Conservation (phyloP, 805 yeast genomes). For the Teunomyces funiuensis region DNA sequence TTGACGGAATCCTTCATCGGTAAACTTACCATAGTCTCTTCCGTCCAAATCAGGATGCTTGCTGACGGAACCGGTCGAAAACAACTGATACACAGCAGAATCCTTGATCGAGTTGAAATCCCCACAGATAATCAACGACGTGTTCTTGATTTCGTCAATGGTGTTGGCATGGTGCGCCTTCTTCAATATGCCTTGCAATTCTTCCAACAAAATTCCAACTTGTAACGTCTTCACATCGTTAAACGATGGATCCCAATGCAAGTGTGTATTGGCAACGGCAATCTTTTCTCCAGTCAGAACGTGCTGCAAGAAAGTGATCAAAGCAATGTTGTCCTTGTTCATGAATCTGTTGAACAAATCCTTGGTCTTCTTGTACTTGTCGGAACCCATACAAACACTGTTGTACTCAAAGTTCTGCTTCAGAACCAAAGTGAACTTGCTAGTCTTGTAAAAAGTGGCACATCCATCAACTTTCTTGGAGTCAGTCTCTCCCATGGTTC, state of each 20-base stretch:
- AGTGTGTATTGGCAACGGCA: slow-evolving; percentile 84
- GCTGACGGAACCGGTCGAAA: slow-evolving; percentile 77
- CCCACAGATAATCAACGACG: slow-evolving; percentile 87
- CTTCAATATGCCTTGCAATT: slow-evolving; percentile 66
- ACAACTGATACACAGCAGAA: slow-evolving; percentile 89
- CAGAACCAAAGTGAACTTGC: slow-evolving; percentile 68
- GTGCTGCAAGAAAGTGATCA: slow-evolving; percentile 74
- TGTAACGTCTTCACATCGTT: slow-evolving; percentile 96
- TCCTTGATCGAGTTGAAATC: slow-evolving; percentile 88
- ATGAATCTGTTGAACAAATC: slow-evolving; percentile 94
- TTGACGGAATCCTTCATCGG: slow-evolving; percentile 85
- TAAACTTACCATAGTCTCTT: slow-evolving; percentile 86
- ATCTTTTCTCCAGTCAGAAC: slow-evolving; percentile 67
- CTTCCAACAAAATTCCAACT: slow-evolving; percentile 88
- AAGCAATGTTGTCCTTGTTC: slow-evolving; percentile 92
- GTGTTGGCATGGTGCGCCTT: slow-evolving; percentile 45
- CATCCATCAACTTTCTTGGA: slow-evolving; percentile 96
- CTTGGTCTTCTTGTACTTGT: slow-evolving; percentile 86
- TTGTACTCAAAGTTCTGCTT: slow-evolving; percentile 81
- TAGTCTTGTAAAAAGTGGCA: slow-evolving; percentile 81
- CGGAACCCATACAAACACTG: slow-evolving; percentile 73
- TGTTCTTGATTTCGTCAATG: slow-evolving; percentile 53
- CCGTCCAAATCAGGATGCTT: slow-evolving; percentile 81
- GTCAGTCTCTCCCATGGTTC: slow-evolving; percentile 79
- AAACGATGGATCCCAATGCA: slow-evolving; percentile 97